phyloP scores from a whole-genome alignment of 306 rosid genomes.

The Vigna angularis region DNA sequence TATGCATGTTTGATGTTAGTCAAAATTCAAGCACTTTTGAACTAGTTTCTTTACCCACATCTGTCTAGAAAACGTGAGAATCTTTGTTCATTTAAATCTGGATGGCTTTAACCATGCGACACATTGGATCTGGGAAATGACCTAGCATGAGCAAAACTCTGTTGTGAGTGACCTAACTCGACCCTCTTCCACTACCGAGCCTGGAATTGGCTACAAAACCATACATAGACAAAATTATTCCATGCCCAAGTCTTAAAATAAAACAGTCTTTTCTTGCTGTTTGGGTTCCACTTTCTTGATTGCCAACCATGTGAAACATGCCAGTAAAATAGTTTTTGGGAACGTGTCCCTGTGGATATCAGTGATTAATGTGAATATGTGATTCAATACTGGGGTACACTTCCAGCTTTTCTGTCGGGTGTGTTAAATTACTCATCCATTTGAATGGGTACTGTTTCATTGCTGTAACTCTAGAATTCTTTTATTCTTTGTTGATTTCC shows the following conservation, averaged over 20 bases:
- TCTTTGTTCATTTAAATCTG: too few species aligned
- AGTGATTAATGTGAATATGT: not conserved
- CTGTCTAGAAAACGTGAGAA: not conserved
- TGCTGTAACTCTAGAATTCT: conserved; percentile 1
- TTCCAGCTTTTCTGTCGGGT: too few species aligned
- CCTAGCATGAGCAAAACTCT: not conserved
- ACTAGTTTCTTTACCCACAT: not conserved
- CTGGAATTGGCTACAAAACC: not conserved
- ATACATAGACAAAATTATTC: not conserved
- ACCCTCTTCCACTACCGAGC: not conserved
- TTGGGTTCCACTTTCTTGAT: conserved; percentile 16
- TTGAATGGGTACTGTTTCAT: not conserved
- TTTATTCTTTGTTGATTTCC: conserved; percentile 16
- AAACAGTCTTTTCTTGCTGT: not conserved
- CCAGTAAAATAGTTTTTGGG: not conserved
- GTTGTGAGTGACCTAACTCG: not conserved
- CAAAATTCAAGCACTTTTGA: not conserved
- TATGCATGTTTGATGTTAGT: not conserved
- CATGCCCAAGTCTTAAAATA: not conserved
- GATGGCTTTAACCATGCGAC: not conserved
- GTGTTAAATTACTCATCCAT: too few species aligned
- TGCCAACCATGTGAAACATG: conserved; percentile 19
- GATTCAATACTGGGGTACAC: not conserved
- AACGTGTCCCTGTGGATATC: not conserved
- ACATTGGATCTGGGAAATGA: not conserved